Percentiles rank a stretch among this genome's conserved stretches.
Conservation (phyloP, 768 basidiomycete genomes). For the Agrocybe pediades region DNA sequence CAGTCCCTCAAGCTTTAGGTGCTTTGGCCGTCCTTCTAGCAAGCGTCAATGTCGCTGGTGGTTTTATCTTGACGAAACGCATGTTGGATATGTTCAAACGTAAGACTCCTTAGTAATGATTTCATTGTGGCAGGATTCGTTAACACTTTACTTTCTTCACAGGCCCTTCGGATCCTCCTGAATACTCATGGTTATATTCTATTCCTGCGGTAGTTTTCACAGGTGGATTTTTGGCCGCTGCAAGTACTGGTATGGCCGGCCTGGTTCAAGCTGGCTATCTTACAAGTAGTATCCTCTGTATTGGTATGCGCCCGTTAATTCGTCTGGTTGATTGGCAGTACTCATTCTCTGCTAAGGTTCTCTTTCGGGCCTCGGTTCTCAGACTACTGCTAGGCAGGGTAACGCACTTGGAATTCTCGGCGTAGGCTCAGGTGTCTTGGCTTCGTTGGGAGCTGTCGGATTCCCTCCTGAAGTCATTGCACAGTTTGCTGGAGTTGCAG, state of each 20-base stretch:
- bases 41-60: constrained; percentile 86
- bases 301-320: constrained; percentile 47
- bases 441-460: constrained; percentile 82
- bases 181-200: constrained; percentile 83
- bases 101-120: constrained; percentile 28
- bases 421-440: constrained; percentile 77
- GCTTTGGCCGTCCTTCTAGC: constrained; percentile 85
- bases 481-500: constrained; percentile 78
- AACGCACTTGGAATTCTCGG: constrained; percentile 88
- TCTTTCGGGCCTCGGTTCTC: constrained; percentile 76
- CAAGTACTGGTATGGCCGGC: constrained; percentile 82
- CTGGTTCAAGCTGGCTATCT: constrained; percentile 89
- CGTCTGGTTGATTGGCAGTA: background rate
- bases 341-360: constrained; percentile 50
- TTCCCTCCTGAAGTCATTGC: constrained; percentile 73
- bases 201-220: constrained; percentile 82
- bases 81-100: constrained; percentile 95
- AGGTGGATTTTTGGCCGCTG: constrained; percentile 80
- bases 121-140: constrained; percentile 2
- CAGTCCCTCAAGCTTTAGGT: constrained; percentile 77
- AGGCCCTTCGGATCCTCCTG: constrained; percentile 85
- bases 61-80: constrained; percentile 87
- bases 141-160: constrained; percentile 1
- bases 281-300: constrained; percentile 84
- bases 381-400: constrained; percentile 84